Conservation (phyloP, 2,329 filamentous ascomycete species). For the Trichoderma atrobrunneum region DNA sequence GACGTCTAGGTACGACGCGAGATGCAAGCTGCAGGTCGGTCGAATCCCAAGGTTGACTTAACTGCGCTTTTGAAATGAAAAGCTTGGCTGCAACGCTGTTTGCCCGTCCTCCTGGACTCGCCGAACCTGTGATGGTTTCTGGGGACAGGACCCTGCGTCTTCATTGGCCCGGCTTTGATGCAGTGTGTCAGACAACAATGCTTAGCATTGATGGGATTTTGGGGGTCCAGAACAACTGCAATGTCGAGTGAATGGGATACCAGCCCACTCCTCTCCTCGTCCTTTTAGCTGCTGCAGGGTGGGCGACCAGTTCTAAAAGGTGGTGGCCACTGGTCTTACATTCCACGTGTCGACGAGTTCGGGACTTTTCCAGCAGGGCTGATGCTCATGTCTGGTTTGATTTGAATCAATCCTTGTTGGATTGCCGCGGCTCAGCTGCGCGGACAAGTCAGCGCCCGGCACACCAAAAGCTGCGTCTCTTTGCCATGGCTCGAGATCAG, state of each 20-base stretch:
- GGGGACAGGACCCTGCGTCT: background rate
- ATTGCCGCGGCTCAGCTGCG: background rate
- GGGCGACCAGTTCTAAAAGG: background rate
- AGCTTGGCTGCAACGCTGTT: background rate
- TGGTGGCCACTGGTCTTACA: constrained; percentile 12
- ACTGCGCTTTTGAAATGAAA: background rate
- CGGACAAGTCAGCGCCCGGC: background rate
- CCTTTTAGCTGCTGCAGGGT: constrained; percentile 4
- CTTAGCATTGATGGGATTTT: constrained; percentile 4
- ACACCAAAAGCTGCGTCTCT: background rate
- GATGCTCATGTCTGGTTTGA: background rate
- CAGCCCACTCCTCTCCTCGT: background rate
- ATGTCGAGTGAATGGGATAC: background rate
- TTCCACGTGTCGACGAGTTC: constrained; percentile 11
- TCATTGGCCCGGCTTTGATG: background rate
- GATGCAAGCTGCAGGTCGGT: background rate
- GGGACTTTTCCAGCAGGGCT: constrained; percentile 1
- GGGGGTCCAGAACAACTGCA: background rate
- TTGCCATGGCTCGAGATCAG: background rate
- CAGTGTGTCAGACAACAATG: constrained; percentile 12
- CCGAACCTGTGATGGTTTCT: background rate
- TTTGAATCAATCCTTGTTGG: background rate
- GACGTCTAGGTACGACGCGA: background rate
- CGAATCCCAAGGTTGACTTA: background rate
- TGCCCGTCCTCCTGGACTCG: background rate